Evolutionary conservation across 129 eudicot genomes (phyloP).

Genomic region (Flaveria brownii): DNA sequence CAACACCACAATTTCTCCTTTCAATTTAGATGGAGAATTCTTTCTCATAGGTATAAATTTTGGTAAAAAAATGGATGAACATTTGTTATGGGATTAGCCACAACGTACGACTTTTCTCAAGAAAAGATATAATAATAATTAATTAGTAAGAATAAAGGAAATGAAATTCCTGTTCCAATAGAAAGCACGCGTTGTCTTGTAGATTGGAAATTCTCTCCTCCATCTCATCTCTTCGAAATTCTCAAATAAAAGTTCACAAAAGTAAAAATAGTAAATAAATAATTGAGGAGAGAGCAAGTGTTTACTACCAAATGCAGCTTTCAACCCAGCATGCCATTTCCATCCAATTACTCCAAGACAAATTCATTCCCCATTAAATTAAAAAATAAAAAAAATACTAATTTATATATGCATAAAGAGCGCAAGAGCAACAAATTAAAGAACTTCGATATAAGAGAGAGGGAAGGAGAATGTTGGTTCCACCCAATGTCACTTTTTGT

Average conservation of each 20-base stretch:
- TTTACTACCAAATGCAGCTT: conserved; percentile 65
- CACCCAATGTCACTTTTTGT: conserved; percentile 33
- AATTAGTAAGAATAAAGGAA: neutral
- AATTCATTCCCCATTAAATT: conserved; percentile 16
- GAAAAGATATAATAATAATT: neutral
- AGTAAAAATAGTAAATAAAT: conserved; percentile 28
- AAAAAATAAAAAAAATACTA: too few species aligned
- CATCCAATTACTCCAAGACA: conserved; percentile 66
- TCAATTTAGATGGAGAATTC: too few species aligned
- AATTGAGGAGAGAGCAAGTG: conserved; percentile 39
- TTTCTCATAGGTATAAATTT: too few species aligned
- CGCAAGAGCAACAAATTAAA: neutral
- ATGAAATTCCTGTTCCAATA: neutral
- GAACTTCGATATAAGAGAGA: conserved; percentile 38
- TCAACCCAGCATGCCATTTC: conserved; percentile 70
- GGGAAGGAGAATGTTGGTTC: conserved; percentile 44
- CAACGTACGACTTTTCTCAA: too few species aligned
- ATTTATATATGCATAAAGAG: neutral
- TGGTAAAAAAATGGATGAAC: too few species aligned
- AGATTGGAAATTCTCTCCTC: conserved; percentile 28
- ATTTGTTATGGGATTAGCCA: too few species aligned
- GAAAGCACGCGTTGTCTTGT: conserved; percentile 44
- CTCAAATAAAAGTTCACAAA: conserved; percentile 15
- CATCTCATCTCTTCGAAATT: conserved; percentile 32
- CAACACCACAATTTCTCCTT: too few species aligned